A percentile compares a stretch with the other conserved stretches of the same genome.
These are phyloP conservation scores for Lactarius hengduanensis DNA, from an alignment of 768 basidiomycete genomes.

Conservation along the genomic window DNA sequence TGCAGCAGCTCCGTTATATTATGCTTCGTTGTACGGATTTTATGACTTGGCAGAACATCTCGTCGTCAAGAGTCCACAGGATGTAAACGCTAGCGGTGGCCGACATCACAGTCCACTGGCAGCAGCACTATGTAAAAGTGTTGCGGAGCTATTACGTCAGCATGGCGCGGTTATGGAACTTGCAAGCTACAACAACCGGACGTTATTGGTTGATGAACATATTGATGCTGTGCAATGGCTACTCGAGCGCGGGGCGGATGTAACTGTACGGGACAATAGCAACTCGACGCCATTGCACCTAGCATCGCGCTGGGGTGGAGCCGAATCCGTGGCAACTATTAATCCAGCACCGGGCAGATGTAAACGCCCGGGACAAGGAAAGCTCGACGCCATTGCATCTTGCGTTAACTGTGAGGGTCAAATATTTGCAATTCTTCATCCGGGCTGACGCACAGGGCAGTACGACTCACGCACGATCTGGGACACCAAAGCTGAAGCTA, in stretches of 20 bases:
- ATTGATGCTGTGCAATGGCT: not conserved
- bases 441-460: too few relatives aligned
- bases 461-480: too few relatives aligned
- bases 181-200: not conserved
- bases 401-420: not conserved
- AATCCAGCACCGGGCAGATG: not conserved
- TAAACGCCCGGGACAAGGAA: not conserved
- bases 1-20: not conserved
- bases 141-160: not conserved
- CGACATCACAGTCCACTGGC: not conserved
- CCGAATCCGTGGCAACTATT: not conserved
- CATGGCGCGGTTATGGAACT: not conserved
- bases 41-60: not conserved
- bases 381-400: not conserved
- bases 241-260: not conserved
- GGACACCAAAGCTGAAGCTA: too few relatives aligned
- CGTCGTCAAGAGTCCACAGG: not conserved
- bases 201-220: not conserved
- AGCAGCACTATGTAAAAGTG: not conserved
- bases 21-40: not conserved
- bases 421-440: too few relatives aligned
- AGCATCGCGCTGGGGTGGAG: accelerated
- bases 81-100: not conserved
- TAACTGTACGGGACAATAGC: not conserved
- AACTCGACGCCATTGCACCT: not conserved